phyloP scores from a whole-genome alignment of 73 alveolate genomes.

The Paramecium biaurelia region DNA sequence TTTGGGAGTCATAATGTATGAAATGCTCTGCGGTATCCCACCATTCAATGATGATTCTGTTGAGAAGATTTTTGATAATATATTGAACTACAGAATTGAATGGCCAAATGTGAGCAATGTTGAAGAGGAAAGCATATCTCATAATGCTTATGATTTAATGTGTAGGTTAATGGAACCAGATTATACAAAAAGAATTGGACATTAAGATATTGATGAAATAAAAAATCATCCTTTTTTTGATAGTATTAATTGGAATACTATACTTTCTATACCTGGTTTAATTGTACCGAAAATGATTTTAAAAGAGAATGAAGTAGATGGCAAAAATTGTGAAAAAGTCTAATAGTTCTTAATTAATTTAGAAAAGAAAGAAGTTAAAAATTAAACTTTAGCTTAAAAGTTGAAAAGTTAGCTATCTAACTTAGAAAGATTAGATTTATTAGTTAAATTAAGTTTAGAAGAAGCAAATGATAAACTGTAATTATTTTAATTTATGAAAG shows the following conservation, averaged over 20 bases:
- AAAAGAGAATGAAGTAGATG: slow-evolving; percentile 51
- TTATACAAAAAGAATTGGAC: slow-evolving; percentile 86
- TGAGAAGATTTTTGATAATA: slow-evolving; percentile 70
- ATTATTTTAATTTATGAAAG: not conserved
- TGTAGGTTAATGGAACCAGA: slow-evolving; percentile 76
- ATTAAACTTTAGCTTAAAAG: slow-evolving; percentile 17
- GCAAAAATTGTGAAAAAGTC: slow-evolving; percentile 50
- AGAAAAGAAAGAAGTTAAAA: slow-evolving; percentile 37
- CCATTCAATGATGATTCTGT: slow-evolving; percentile 74
- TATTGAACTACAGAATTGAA: slow-evolving; percentile 65
- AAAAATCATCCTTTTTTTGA: slow-evolving; percentile 87
- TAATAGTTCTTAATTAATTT: slow-evolving; percentile 28
- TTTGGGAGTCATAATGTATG: slow-evolving; percentile 79
- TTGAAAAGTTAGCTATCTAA: slow-evolving; percentile 10
- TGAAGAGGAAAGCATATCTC: slow-evolving; percentile 81
- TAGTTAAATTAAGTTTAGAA: slow-evolving; percentile 45
- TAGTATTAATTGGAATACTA: slow-evolving; percentile 80
- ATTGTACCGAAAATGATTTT: slow-evolving; percentile 25
- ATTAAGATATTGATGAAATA: slow-evolving; percentile 83
- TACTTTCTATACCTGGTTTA: slow-evolving; percentile 7
- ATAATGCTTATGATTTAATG: slow-evolving; percentile 87
- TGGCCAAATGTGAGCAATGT: slow-evolving; percentile 60
- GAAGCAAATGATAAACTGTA: slow-evolving; percentile 62
- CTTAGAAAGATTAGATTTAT: slow-evolving; percentile 63
- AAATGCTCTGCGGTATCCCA: slow-evolving; percentile 71